phyloP scores from a whole-genome alignment of 768 basidiomycete species.

The Scleroderma citrinum region DNA sequence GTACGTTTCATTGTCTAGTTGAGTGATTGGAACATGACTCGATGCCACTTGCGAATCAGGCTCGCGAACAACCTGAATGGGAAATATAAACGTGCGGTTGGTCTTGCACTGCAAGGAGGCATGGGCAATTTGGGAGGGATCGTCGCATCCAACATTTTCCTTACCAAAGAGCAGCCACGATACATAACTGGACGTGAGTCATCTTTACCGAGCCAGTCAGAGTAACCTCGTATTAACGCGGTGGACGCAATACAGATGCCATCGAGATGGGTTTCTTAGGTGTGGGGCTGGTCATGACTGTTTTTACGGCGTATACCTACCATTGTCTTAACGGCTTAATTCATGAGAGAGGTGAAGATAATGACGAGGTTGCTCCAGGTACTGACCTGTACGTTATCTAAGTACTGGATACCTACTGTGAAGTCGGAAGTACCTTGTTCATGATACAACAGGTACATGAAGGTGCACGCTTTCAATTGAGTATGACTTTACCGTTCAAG shows the following conservation, averaged over 20 bases:
- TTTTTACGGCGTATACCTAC: neutral
- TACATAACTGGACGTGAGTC: constrained; percentile 55
- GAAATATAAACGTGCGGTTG: constrained; percentile 2
- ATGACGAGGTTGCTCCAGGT: neutral
- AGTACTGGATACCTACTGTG: neutral
- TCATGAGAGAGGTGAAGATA: neutral
- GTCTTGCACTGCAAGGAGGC: constrained; percentile 6
- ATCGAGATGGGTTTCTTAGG: neutral
- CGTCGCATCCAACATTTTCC: constrained; percentile 41
- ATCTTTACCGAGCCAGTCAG: neutral
- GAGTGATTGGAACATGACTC: constrained; percentile 15
- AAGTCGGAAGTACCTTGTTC: neutral
- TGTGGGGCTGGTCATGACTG: neutral
- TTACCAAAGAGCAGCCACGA: constrained; percentile 49
- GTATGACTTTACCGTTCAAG: no score
- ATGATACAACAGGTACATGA: no score
- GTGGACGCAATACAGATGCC: neutral
- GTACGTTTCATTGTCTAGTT: constrained; percentile 3
- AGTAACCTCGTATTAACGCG: neutral
- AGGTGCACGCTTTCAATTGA: no score
- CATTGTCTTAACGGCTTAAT: neutral
- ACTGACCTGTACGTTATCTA: neutral
- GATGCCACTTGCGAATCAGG: neutral
- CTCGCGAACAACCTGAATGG: constrained; percentile 3
- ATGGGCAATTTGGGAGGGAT: constrained; percentile 46